Conservation (phyloP, 2,329 filamentous ascomycete species). For the Trichoderma sp. region DNA sequence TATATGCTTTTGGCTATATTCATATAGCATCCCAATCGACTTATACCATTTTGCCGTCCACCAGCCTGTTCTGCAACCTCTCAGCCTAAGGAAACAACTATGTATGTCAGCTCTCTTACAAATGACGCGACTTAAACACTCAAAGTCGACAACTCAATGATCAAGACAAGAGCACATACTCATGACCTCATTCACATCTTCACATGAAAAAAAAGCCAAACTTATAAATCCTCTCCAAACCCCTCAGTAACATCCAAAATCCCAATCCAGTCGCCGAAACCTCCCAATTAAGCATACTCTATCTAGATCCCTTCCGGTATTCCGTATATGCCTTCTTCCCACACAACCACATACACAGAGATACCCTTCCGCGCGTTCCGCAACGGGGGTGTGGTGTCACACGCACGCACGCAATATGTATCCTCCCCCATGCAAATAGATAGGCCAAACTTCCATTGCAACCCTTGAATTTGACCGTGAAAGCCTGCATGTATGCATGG, state of each 20-base stretch:
- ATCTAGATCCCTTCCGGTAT: neutral
- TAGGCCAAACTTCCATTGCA: neutral
- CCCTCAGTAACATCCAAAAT: neutral
- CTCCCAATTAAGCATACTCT: neutral
- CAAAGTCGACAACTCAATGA: neutral
- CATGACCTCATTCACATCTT: neutral
- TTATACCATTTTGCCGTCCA: neutral
- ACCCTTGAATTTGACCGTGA: neutral
- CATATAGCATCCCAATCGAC: neutral
- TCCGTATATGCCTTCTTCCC: neutral
- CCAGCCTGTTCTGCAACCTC: neutral
- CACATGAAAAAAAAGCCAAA: neutral
- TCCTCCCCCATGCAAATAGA: neutral
- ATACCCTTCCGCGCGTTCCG: constrained; percentile 8
- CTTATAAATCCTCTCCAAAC: neutral
- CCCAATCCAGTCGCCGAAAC: neutral
- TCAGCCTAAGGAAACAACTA: neutral
- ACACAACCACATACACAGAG: neutral
- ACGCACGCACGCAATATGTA: neutral
- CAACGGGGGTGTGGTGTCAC: neutral
- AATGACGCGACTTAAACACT: neutral
- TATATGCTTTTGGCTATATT: neutral
- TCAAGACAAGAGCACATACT: neutral
- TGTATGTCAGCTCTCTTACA: neutral
- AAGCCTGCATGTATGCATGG: neutral